These are phyloP conservation scores for Cadophora sp. DNA, from an alignment of 2,329 filamentous ascomycete genomes.

Conservation along the genomic window DNA sequence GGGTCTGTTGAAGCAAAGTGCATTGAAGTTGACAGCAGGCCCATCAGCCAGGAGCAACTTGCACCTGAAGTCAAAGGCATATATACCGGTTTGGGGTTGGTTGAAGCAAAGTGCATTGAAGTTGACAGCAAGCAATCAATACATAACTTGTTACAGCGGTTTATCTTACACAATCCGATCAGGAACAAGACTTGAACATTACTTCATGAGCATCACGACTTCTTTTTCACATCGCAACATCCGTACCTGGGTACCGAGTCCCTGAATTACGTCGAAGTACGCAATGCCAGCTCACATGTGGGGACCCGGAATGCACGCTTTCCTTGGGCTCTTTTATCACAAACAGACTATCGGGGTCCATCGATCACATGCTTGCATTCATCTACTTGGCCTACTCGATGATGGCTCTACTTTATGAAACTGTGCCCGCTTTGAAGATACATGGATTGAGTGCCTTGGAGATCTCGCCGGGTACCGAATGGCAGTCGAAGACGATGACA, in stretches of 20 bases:
- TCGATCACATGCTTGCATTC: constrained; percentile 91
- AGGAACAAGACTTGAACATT: constrained; percentile 60
- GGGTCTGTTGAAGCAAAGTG: constrained; percentile 84
- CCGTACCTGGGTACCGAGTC: constrained; percentile 61
- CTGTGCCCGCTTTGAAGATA: constrained; percentile 79
- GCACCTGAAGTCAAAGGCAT: constrained; percentile 54
- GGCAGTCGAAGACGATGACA: constrained; percentile 54
- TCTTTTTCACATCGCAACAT: constrained; percentile 87
- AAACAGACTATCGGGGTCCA: constrained; percentile 69
- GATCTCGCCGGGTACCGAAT: constrained; percentile 85
- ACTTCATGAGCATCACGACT: constrained; percentile 83
- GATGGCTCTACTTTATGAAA: constrained; percentile 87
- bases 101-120: constrained; percentile 87
- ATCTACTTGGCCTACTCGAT: constrained; percentile 78
- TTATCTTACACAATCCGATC: neutral
- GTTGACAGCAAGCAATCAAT: constrained; percentile 69
- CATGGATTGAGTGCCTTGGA: constrained; percentile 86
- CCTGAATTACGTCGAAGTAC: constrained; percentile 68
- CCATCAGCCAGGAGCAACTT: constrained; percentile 40
- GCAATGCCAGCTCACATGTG: constrained; percentile 94
- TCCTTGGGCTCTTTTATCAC: constrained; percentile 77
- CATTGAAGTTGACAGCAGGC: constrained; percentile 78
- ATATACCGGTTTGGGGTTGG: constrained; percentile 78
- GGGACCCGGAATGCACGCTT: constrained; percentile 88
- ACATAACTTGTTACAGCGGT: neutral